Evolutionary conservation across 1,284 basidiomycete species (phyloP).

Genomic region (Hemileia vastatrix): DNA sequence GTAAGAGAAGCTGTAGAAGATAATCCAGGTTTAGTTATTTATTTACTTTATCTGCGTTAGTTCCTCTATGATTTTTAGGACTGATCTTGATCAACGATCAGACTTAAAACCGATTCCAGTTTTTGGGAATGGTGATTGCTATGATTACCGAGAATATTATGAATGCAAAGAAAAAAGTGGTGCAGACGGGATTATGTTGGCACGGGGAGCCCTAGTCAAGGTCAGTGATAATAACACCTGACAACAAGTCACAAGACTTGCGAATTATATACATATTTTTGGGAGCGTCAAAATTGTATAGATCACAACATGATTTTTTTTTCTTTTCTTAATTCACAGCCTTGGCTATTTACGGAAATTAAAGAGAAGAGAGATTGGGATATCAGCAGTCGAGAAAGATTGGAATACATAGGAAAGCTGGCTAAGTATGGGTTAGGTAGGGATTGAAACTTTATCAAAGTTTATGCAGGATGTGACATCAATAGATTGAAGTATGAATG

Average conservation of each 20-base stretch:
- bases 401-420: slow-evolving; percentile 73
- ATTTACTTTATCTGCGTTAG: background rate
- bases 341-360: slow-evolving; percentile 68
- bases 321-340: background rate
- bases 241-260: too few relatives aligned
- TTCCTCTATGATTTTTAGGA: slow-evolving; percentile 24
- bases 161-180: slow-evolving; percentile 62
- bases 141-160: slow-evolving; percentile 76
- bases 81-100: slow-evolving; percentile 17
- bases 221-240: slow-evolving; percentile 31
- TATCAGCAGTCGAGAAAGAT: slow-evolving; percentile 77
- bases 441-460: background rate
- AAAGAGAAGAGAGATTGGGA: slow-evolving; percentile 89
- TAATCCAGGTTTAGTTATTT: too few relatives aligned
- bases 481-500: background rate
- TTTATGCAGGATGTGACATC: background rate
- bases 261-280: too few relatives aligned
- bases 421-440: background rate
- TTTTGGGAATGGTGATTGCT: slow-evolving; percentile 91
- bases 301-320: too few relatives aligned
- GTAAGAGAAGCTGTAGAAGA: slow-evolving; percentile 58
- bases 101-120: slow-evolving; percentile 72
- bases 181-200: slow-evolving; percentile 93
- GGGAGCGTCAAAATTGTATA: too few relatives aligned
- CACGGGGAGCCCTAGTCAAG: slow-evolving; percentile 87